Evolutionary conservation across 225 moss, liverwort and hornwort species (phyloP).

Genomic region (Sphagnum contortum): DNA sequence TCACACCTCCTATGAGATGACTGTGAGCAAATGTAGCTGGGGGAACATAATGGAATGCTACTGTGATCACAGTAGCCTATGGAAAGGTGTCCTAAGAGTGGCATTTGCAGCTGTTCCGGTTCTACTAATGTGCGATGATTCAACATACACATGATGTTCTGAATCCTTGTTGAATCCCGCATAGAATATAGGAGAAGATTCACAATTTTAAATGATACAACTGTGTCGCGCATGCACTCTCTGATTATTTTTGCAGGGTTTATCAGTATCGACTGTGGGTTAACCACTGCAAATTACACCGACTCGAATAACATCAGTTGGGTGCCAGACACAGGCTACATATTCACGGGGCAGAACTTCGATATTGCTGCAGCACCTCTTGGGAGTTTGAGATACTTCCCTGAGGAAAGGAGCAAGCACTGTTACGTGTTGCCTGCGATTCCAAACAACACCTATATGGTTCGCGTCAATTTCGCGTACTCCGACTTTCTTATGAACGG

Average conservation of each 20-base stretch:
- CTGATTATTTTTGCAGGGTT: conserved; percentile 18
- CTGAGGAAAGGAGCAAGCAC: conserved; percentile 5
- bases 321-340: conserved; percentile 26
- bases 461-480: conserved; percentile 38
- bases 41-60: too few relatives aligned
- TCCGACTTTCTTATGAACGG: not conserved
- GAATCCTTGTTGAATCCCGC: too few relatives aligned
- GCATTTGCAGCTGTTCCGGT: too few relatives aligned
- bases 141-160: too few relatives aligned
- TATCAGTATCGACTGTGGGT: conserved; percentile 44
- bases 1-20: too few relatives aligned
- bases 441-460: conserved; percentile 18
- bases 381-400: conserved; percentile 26
- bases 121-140: too few relatives aligned
- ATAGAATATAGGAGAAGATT: too few relatives aligned
- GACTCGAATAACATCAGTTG: conserved; percentile 23
- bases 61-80: too few relatives aligned
- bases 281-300: conserved; percentile 14
- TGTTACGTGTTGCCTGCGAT: conserved; percentile 30
- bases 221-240: too few relatives aligned
- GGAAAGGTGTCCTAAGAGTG: too few relatives aligned
- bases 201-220: too few relatives aligned
- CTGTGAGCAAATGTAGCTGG: too few relatives aligned
- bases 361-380: not conserved
- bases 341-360: conserved; percentile 10